Conservation (phyloP, 176 grass and related monocot species). For the Musa beccarii region DNA sequence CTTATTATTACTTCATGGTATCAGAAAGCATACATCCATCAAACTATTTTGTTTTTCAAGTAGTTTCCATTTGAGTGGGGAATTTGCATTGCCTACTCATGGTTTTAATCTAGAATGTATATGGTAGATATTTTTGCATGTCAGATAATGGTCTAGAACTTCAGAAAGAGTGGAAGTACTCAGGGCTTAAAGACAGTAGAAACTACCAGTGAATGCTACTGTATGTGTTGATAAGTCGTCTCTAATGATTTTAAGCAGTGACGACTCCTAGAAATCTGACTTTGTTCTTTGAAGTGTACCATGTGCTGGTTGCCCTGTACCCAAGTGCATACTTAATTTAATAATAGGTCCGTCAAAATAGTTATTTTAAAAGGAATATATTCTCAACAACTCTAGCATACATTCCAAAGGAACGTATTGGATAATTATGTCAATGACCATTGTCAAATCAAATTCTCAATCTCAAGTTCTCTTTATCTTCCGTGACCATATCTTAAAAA, state of each 20-base stretch:
- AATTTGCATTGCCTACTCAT: neutral
- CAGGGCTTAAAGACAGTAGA: neutral
- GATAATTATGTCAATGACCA: too few relatives aligned
- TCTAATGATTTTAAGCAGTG: neutral
- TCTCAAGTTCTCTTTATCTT: too few relatives aligned
- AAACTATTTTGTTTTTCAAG: neutral
- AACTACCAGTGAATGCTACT: neutral
- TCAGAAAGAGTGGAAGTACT: neutral
- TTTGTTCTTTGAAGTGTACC: too few relatives aligned
- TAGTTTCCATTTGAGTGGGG: neutral
- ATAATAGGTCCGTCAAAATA: too few relatives aligned
- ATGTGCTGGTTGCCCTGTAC: too few relatives aligned
- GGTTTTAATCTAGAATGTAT: neutral
- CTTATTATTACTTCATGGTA: neutral
- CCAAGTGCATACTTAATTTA: too few relatives aligned
- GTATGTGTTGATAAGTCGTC: neutral
- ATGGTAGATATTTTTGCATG: neutral
- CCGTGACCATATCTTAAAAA: too few relatives aligned
- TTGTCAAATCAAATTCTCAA: too few relatives aligned
- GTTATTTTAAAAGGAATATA: too few relatives aligned
- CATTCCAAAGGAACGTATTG: too few relatives aligned
- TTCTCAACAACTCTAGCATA: too few relatives aligned
- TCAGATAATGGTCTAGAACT: neutral
- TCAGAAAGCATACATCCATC: neutral
- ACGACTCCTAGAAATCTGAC: neutral